A percentile compares a stretch with the other conserved stretches of the same genome.
phyloP scores from a whole-genome alignment of 306 rosid genomes.

The Rubus parviflorus region DNA sequence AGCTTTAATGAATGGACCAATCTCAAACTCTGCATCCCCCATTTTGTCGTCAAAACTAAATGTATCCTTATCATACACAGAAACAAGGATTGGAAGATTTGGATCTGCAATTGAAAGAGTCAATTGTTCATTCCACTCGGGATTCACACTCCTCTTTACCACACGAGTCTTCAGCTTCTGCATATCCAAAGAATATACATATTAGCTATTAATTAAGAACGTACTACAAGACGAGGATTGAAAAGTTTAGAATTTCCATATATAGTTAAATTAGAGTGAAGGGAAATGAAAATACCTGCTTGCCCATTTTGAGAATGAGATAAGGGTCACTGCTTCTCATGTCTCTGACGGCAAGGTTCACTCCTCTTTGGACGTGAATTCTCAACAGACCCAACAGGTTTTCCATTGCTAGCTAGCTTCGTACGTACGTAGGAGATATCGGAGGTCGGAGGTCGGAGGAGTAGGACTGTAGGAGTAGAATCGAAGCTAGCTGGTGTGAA shows the following conservation, averaged over 20 bases:
- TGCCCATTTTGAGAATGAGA: constrained; percentile 62
- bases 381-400: constrained; percentile 58
- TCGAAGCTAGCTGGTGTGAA: not conserved
- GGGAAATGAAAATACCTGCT: constrained; percentile 37
- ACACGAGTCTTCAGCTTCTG: constrained; percentile 81
- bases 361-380: constrained; percentile 55
- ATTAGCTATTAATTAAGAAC: too few species aligned
- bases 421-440: too few species aligned
- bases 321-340: constrained; percentile 67
- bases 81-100: constrained; percentile 19
- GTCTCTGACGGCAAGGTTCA: constrained; percentile 68
- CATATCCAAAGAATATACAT: not conserved
- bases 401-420: constrained; percentile 37
- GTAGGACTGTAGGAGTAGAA: too few species aligned
- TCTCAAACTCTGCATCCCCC: too few species aligned
- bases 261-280: too few species aligned
- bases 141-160: constrained; percentile 49
- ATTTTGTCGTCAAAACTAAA: too few species aligned
- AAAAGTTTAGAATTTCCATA: too few species aligned
- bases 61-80: too few species aligned
- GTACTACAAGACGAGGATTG: too few species aligned
- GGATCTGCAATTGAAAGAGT: constrained; percentile 63
- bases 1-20: too few species aligned
- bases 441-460: too few species aligned
- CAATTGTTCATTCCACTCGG: constrained; percentile 77